Evolutionary conservation across 306 rosid genomes (phyloP).

Genomic region (Amphicarpaea edgeworthii): DNA sequence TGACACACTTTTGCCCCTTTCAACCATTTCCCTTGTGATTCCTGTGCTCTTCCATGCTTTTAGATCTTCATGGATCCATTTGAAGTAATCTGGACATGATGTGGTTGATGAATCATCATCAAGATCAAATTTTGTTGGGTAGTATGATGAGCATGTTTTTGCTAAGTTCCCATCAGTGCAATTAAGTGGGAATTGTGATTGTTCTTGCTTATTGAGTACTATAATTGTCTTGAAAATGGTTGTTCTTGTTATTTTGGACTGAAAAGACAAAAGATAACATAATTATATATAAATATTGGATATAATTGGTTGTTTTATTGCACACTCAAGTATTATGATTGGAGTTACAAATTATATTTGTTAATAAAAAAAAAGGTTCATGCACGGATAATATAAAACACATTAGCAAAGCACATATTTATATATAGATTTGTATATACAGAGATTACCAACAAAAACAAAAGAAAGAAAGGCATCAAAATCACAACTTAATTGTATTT

Average conservation of each 20-base stretch:
- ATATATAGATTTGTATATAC: too few species aligned
- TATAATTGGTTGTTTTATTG: too few species aligned
- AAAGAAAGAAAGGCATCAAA: background rate
- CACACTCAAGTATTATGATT: too few species aligned
- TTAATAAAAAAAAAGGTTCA: too few species aligned
- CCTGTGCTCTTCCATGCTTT: constrained; percentile 57
- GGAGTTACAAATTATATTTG: too few species aligned
- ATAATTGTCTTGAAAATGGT: constrained; percentile 32
- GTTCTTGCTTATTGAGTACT: constrained; percentile 21
- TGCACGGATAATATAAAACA: too few species aligned
- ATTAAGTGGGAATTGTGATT: background rate
- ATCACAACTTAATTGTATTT: too few species aligned
- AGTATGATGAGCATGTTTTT: constrained; percentile 10
- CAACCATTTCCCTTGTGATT: constrained; percentile 57
- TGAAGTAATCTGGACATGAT: constrained; percentile 55
- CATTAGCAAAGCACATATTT: too few species aligned
- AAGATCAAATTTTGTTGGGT: constrained; percentile 27
- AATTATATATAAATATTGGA: background rate
- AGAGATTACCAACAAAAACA: too few species aligned
- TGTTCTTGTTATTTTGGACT: constrained; percentile 39
- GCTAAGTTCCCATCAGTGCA: constrained; percentile 14
- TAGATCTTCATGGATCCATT: constrained; percentile 66
- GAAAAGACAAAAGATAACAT: background rate
- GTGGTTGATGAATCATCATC: background rate
- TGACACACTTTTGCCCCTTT: constrained; percentile 36